Conservation (phyloP, 2,329 filamentous ascomycete genomes). For the Helotiales sp. region DNA sequence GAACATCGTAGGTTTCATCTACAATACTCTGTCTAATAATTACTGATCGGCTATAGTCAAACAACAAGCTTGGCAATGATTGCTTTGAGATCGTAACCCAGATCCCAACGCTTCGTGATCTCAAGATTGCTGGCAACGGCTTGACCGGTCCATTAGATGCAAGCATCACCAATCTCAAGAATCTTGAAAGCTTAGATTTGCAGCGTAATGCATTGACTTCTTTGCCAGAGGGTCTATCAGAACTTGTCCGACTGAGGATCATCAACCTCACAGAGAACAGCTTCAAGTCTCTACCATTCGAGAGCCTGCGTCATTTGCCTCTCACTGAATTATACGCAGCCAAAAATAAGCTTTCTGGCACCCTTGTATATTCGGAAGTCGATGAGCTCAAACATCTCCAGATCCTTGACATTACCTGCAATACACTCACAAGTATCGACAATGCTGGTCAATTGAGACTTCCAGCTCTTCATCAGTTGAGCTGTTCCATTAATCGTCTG, state of each 20-base stretch:
- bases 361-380: conserved; percentile 65
- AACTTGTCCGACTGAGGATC: conserved; percentile 67
- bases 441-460: conserved; percentile 40
- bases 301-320: conserved; percentile 64
- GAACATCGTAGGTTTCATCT: conserved; percentile 64
- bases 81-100: conserved; percentile 73
- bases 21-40: conserved; percentile 1
- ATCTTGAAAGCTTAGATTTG: conserved; percentile 79
- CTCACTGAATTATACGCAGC: conserved; percentile 72
- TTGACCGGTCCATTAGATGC: conserved; percentile 67
- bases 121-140: conserved; percentile 79
- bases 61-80: conserved; percentile 75
- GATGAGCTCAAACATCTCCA: conserved; percentile 65
- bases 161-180: conserved; percentile 61
- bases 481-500: conserved; percentile 80
- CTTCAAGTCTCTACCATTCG: conserved; percentile 70
- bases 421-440: conserved; percentile 56
- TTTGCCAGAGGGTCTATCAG: conserved; percentile 67
- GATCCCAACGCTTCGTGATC: conserved; percentile 70
- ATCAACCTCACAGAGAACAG: conserved; percentile 81
- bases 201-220: conserved; percentile 75
- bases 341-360: conserved; percentile 76
- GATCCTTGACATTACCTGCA: conserved; percentile 74
- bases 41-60: conserved; percentile 52
- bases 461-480: conserved; percentile 71